Evolutionary conservation across 805 yeast genomes (phyloP), one percentile per base, ranked within the genome.

Genomic region (Isabelozyma heimii): DNA sequence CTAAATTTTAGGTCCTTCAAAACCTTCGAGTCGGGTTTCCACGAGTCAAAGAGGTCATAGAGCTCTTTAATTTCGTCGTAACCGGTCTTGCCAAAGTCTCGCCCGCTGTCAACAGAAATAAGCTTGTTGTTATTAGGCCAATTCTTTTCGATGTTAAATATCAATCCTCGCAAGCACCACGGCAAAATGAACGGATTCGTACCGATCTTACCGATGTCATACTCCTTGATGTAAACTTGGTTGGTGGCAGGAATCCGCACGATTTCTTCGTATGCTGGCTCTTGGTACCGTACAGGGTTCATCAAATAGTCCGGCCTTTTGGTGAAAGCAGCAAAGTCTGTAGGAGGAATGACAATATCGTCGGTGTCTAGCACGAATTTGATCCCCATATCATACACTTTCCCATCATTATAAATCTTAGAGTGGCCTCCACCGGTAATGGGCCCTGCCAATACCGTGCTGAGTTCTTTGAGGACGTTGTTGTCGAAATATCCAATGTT

Each of bases 341-440:
- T 54, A 28, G 56, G 63, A n/a, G 79, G 72, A 39, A 70, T 65
- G 10, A 76, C 67, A 15, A 84, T 62, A 54, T 83, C 84, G 15
- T 84, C 80, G 0, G 97, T 89, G 57, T 87, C 91, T 17, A 91
- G 66, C 1, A 89, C 80, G 61, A 87, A 85, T 50, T 83, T 78
- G 40, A 91, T 59, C 0, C 94, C 97, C 52, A 89, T 62, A 54
- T 84, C 89, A 62, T 92, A 92, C 0, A 94, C 98, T 48, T 84
- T 80, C 4, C 84, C 82, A 54, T 89, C 96, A 58, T 88, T 87
- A 66, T 92, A 92, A 26, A 94, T 83, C 53, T 80, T 85, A 0
- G 97, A 91, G 64, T 92, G 99, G 0, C 99, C 99, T 7, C 94
- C 91, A 2, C 97, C 97, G 0, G 97, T 92, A 46, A 94, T 72